Percentiles rank a stretch among this genome's conserved stretches.
These are phyloP conservation scores for Cystobasidium slooffiae DNA, from an alignment of 1,284 basidiomycete species.

Conservation along the genomic window DNA sequence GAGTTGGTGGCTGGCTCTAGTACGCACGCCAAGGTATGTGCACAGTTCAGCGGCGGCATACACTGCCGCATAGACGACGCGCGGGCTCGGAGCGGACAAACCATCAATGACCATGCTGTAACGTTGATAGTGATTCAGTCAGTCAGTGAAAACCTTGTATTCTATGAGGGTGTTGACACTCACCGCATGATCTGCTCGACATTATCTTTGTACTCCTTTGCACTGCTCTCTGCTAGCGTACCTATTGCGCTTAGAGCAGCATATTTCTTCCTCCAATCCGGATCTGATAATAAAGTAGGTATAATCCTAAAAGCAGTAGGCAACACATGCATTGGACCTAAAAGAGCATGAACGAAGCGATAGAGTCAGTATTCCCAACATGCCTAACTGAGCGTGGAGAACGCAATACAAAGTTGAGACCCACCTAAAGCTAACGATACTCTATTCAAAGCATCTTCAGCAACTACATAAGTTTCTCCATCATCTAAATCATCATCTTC, in stretches of 20 bases:
- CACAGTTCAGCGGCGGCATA: conserved; percentile 36
- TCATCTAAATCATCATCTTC: conserved; percentile 21
- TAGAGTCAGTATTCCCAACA: not conserved
- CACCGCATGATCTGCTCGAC: conserved; percentile 33
- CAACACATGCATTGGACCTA: conserved; percentile 10
- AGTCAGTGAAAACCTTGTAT: not conserved
- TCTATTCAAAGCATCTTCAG: conserved; percentile 37
- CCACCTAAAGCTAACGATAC: conserved; percentile 33
- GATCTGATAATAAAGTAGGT: conserved; percentile 1
- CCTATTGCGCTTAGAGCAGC: conserved; percentile 40
- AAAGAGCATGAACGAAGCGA: not conserved
- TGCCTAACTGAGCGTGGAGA: not conserved
- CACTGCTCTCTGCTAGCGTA: conserved; percentile 34
- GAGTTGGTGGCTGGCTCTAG: not conserved
- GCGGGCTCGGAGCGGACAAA: conserved; percentile 16
- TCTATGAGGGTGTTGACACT: not conserved
- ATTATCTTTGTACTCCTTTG: conserved; percentile 13
- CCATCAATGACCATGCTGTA: conserved; percentile 26
- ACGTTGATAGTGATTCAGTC: not conserved
- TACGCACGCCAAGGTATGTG: conserved; percentile 26
- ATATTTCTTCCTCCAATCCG: conserved; percentile 31
- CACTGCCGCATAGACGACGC: conserved; percentile 32
- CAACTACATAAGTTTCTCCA: conserved; percentile 8
- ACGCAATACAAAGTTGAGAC: not conserved
- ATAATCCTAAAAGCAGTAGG: conserved; percentile 34